Conservation (phyloP, 768 basidiomycete species). For the Suillus subluteus region DNA sequence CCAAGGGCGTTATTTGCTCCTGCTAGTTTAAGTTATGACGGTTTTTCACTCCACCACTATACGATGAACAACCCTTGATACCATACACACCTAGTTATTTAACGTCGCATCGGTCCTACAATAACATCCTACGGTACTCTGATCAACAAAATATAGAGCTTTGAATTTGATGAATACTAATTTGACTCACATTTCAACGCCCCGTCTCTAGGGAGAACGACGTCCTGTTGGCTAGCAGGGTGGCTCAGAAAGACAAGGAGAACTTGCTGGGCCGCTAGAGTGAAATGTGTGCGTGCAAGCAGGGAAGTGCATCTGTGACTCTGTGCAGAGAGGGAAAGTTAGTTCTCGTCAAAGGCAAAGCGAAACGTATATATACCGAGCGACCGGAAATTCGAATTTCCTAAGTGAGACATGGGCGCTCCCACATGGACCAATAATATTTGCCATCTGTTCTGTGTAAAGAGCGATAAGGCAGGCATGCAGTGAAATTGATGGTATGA, state of each 20-base stretch:
- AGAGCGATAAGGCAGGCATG: neutral
- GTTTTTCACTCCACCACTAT: neutral
- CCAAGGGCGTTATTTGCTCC: conserved; percentile 32
- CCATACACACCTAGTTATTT: conserved; percentile 13
- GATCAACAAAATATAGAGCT: neutral
- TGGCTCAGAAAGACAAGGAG: neutral
- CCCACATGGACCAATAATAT: conserved; percentile 23
- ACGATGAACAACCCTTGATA: conserved; percentile 3
- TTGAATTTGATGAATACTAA: neutral
- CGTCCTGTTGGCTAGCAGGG: neutral
- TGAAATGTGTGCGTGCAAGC: neutral
- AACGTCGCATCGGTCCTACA: neutral
- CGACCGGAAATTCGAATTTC: conserved; percentile 31
- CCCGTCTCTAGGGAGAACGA: neutral
- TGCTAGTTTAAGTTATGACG: conserved; percentile 29
- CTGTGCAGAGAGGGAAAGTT: neutral
- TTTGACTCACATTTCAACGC: neutral
- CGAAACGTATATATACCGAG: conserved; percentile 34
- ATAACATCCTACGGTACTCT: neutral
- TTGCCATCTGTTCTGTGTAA: neutral
- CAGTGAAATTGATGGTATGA: conserved; percentile 13
- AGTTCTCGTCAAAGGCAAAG: conserved; percentile 8
- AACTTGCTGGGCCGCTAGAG: neutral
- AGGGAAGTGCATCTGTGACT: neutral
- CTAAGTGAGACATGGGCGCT: conserved; percentile 13